A percentile compares a stretch with the other conserved stretches of the same genome.
Conservation (phyloP, 257 asterid genomes). For the Capsicum rhomboideum region DNA sequence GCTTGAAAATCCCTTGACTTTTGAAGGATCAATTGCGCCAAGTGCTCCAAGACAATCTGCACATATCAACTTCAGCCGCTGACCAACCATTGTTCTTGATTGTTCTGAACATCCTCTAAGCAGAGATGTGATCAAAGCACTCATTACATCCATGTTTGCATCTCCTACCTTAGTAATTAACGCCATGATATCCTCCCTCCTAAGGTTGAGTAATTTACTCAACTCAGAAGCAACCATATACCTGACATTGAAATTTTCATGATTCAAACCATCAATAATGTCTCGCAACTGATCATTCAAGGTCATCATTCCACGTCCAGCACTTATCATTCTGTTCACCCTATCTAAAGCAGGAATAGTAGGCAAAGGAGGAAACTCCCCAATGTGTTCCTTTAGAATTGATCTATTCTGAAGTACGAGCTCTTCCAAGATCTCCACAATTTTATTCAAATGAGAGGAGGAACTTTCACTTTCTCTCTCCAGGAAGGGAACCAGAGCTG, state of each 20-base stretch:
- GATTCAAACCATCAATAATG: constrained; percentile 78
- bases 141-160: constrained; percentile 60
- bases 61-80: constrained; percentile 74
- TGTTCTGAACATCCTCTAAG: constrained; percentile 98
- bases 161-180: constrained; percentile 70
- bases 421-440: constrained; percentile 89
- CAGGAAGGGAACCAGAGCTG: constrained; percentile 87
- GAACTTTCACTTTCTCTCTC: constrained; percentile 63
- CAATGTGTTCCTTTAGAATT: constrained; percentile 66
- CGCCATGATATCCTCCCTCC: constrained; percentile 62
- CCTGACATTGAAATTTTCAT: constrained; percentile 89
- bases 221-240: constrained; percentile 96
- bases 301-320: constrained; percentile 68
- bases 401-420: constrained; percentile 70
- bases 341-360: constrained; percentile 68
- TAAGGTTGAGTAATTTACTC: constrained; percentile 62
- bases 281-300: constrained; percentile 78
- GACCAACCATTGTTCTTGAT: constrained; percentile 86
- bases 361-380: constrained; percentile 90
- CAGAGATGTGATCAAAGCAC: constrained; percentile 78
- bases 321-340: constrained; percentile 79
- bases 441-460: constrained; percentile 42
- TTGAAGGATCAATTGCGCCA: constrained; percentile 98
- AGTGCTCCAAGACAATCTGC: constrained; percentile 97
- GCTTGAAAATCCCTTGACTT: constrained; percentile 60